Evolutionary conservation across 2,329 filamentous ascomycete species (phyloP).

Genomic region (Tolypocladium paradoxum): DNA sequence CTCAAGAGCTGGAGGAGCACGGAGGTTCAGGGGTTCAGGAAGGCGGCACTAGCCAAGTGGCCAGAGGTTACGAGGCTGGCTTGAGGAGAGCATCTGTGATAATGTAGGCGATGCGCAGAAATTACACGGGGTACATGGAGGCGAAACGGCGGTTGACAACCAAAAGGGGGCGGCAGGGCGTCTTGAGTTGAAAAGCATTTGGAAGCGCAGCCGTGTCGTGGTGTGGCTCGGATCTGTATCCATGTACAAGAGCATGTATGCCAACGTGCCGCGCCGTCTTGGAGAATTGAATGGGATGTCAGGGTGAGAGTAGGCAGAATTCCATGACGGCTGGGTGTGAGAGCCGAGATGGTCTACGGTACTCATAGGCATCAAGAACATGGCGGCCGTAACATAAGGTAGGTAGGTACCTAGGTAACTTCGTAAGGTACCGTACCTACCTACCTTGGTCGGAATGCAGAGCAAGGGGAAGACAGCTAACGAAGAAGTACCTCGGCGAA

Average conservation of each 20-base stretch:
- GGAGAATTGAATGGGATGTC: background rate
- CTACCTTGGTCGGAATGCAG: too few relatives aligned
- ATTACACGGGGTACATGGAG: background rate
- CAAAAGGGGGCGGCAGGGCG: background rate
- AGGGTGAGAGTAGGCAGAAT: too few relatives aligned
- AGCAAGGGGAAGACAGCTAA: too few relatives aligned
- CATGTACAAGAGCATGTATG: background rate
- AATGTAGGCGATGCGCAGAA: background rate
- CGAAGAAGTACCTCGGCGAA: too few relatives aligned
- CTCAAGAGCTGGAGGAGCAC: constrained; percentile 39
- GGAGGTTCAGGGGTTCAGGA: constrained; percentile 36
- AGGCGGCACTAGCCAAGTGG: constrained; percentile 37
- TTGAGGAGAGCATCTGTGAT: constrained; percentile 9
- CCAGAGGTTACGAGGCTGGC: constrained; percentile 37
- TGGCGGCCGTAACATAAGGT: too few relatives aligned
- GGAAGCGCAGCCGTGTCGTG: background rate
- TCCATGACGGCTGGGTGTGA: too few relatives aligned
- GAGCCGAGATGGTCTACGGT: too few relatives aligned
- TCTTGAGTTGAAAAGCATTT: constrained; percentile 1
- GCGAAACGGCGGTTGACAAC: background rate
- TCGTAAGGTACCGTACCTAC: too few relatives aligned
- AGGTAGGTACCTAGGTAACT: too few relatives aligned
- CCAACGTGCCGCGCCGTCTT: background rate
- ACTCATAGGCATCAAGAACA: too few relatives aligned
- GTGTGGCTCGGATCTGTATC: background rate